Base-by-base conservation (phyloP, 2,329 filamentous ascomycete genomes). In the Pestalotiopsis fici region DNA sequence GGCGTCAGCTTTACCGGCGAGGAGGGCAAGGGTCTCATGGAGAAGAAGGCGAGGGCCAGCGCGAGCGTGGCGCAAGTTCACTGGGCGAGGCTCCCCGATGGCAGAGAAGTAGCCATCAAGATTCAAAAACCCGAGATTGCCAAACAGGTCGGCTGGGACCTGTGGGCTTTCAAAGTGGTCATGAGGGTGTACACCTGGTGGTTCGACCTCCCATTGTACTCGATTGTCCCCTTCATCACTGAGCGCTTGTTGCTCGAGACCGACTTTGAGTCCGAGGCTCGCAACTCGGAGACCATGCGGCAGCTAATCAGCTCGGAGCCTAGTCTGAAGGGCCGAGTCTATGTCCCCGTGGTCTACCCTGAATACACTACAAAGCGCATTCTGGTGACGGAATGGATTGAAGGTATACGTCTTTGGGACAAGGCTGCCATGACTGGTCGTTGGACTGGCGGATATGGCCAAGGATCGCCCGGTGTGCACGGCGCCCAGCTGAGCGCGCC, bases 21-120 rank as follows among this genome's bases (percentile, higher is more conserved):
- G 83, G 82, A 93, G 81, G 79, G 93, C 83, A 77, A 88, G 84
- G 84, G 92, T 74, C 65, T 90, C 70, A 87, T 90, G 83, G 88
- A 90, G 79, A 81, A 85, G 54, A 83, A 81, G 66, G 88, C 88
- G 7, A 78, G 91, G 68, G 92, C 92, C 0, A 95, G 92, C 76
- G 96, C 96, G 2, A 97, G 93, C 78, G 95, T 99, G 9, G 96
- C 96, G 1, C 96, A 98, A 81, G 96, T 99, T 2, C 96, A 98
- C 78, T 98, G 95, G 94, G 96, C 96, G 7, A 85, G 91, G 68
- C 79, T 98, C 66, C 81, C 89, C 3, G 95, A 98, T 81, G 96
- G 96, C 0, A 86, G 94, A 60, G 95, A 98, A 83, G 93, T 98
- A 25, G 96, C 96, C 2, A 88, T 99, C 77, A 99, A 99, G 83